phyloP scores from a whole-genome alignment of 768 basidiomycete genomes.

The Trametes elegans region DNA sequence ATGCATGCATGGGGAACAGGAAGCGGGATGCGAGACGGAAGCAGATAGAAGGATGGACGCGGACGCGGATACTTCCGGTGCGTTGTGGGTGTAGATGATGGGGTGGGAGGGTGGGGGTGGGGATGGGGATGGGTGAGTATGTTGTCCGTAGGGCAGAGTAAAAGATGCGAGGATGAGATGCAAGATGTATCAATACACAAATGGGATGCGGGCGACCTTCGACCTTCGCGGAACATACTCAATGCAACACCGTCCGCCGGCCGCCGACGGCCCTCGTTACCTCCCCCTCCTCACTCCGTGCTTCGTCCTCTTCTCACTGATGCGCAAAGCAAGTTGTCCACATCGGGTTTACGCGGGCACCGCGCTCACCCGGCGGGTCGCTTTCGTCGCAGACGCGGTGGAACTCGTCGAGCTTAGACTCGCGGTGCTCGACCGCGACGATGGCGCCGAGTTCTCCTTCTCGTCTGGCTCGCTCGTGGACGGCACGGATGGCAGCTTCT shows the following conservation, averaged over 20 bases:
- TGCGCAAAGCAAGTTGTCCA: background rate
- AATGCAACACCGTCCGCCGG: constrained; percentile 4
- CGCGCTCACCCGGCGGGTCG: constrained; percentile 24
- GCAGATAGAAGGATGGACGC: background rate
- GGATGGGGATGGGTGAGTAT: background rate
- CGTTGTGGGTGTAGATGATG: background rate
- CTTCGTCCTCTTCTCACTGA: background rate
- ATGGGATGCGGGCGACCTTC: constrained; percentile 8
- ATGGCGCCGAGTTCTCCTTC: constrained; percentile 41
- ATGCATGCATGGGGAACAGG: constrained; percentile 9
- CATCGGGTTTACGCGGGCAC: constrained; percentile 13
- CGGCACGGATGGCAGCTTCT: constrained; percentile 32
- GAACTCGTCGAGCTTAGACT: constrained; percentile 10
- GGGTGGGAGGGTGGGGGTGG: background rate
- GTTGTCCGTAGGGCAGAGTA: constrained; percentile 6
- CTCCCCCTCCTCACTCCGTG: background rate
- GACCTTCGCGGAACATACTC: constrained; percentile 8
- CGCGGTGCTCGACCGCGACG: constrained; percentile 9
- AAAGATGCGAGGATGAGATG: constrained; percentile 16
- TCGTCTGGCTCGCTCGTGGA: constrained; percentile 47
- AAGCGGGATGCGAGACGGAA: background rate
- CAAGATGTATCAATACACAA: constrained; percentile 16
- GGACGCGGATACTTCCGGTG: no score
- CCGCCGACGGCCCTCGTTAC: background rate
- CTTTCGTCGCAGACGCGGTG: constrained; percentile 5